A percentile compares a stretch with the other conserved stretches of the same genome.
These are phyloP conservation scores for Orychophragmus violaceus DNA, from an alignment of 345 rosid genomes.

Conservation along the genomic window DNA sequence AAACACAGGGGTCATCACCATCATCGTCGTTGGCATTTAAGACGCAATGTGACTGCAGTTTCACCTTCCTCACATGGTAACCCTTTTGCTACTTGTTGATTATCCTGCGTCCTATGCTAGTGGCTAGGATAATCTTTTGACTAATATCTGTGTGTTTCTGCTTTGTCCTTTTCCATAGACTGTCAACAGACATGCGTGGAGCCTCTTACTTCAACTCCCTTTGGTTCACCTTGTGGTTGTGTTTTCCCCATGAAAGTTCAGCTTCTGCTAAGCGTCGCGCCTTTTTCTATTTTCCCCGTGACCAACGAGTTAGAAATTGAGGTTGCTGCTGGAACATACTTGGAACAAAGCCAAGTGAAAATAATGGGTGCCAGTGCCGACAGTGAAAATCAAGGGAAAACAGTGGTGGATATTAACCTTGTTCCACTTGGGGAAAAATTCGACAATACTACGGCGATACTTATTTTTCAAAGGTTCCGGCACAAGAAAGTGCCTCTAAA, in stretches of 20 bases:
- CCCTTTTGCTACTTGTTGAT: neutral
- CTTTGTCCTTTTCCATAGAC: conserved; percentile 40
- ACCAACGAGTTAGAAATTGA: conserved; percentile 88
- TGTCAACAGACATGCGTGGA: conserved; percentile 85
- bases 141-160: neutral
- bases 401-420: conserved; percentile 76
- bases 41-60: conserved; percentile 50
- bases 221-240: conserved; percentile 95
- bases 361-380: conserved; percentile 98
- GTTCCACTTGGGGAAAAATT: conserved; percentile 97
- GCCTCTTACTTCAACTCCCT: conserved; percentile 84
- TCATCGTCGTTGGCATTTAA: conserved; percentile 46
- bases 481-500: conserved; percentile 71
- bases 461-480: conserved; percentile 71
- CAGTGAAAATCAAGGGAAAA: conserved; percentile 80
- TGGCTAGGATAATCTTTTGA: neutral
- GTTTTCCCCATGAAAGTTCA: conserved; percentile 92
- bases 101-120: neutral
- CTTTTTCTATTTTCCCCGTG: conserved; percentile 75
- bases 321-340: conserved; percentile 82
- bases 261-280: conserved; percentile 75
- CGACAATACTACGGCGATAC: conserved; percentile 86
- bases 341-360: conserved; percentile 93
- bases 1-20: conserved; percentile 47
- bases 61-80: conserved; percentile 66